Percentiles rank a stretch among this genome's conserved stretches.
These are phyloP conservation scores for Paraphoma sp. DNA, from an alignment of 2,329 filamentous ascomycete species.

Conservation along the genomic window DNA sequence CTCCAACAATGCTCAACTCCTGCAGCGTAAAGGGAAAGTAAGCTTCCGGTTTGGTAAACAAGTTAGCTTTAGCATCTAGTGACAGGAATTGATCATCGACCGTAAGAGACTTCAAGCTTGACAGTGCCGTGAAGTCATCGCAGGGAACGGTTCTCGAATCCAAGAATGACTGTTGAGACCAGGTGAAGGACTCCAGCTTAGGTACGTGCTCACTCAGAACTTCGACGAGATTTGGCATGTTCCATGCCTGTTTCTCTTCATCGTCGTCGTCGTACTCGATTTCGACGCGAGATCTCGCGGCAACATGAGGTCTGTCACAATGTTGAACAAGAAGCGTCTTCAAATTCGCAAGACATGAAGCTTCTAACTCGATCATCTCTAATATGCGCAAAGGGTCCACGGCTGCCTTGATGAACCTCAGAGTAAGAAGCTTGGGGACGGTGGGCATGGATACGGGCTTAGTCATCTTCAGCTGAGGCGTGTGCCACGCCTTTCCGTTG, in stretches of 20 bases:
- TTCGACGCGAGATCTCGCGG: not conserved
- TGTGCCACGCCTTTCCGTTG: not conserved
- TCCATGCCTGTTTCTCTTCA: not conserved
- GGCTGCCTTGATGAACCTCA: not conserved
- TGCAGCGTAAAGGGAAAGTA: not conserved
- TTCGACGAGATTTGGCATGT: too few species aligned
- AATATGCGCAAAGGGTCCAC: not conserved
- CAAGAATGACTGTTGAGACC: too few species aligned
- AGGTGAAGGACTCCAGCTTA: too few species aligned
- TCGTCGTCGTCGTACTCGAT: not conserved
- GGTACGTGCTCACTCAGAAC: too few species aligned
- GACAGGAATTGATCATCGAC: not conserved
- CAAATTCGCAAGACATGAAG: not conserved
- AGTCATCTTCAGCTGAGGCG: not conserved
- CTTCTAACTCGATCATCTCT: not conserved
- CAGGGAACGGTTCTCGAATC: too few species aligned
- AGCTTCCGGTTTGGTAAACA: not conserved
- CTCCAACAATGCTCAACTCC: not conserved
- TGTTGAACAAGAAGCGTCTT: not conserved
- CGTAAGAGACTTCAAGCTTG: not conserved
- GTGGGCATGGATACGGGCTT: not conserved
- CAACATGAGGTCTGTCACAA: not conserved
- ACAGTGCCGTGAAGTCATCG: not conserved
- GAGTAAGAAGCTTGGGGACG: not conserved
- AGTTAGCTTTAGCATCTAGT: not conserved